Percentiles rank a stretch among this genome's conserved stretches.
These are phyloP conservation scores for Trypanosoma caninum DNA, from an alignment of 208 protist genomes.

Conservation along the genomic window DNA sequence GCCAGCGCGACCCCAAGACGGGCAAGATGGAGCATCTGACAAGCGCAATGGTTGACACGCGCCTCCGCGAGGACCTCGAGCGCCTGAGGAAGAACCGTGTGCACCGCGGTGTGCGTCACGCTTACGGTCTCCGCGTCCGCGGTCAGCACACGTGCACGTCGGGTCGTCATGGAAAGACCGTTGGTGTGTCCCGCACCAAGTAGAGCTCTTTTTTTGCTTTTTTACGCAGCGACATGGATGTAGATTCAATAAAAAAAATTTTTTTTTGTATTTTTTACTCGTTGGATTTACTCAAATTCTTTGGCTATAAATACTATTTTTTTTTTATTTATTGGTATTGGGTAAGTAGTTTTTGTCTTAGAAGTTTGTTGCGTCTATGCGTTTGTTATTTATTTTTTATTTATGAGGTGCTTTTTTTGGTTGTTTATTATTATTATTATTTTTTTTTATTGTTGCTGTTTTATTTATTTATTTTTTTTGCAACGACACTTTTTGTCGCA, in stretches of 20 bases:
- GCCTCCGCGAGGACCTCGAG: slow-evolving; percentile 99
- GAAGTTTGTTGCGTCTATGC: not conserved
- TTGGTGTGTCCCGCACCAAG: slow-evolving; percentile 82
- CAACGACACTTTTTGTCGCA: too few species aligned
- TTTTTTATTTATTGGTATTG: slow-evolving; percentile 7
- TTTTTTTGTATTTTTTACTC: slow-evolving; percentile 5
- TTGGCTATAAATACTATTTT: too few species aligned
- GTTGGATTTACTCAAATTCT: too few species aligned
- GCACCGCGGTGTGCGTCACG: slow-evolving; percentile 99
- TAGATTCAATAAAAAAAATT: too few species aligned
- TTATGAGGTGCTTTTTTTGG: slow-evolving; percentile 5
- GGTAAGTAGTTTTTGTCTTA: not conserved
- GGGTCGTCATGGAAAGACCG: slow-evolving; percentile 95
- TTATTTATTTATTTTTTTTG: not conserved
- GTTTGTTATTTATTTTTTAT: slow-evolving; percentile 10
- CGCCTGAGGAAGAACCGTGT: slow-evolving; percentile 99
- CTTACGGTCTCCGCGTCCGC: slow-evolving; percentile 98
- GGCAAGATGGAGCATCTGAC: slow-evolving; percentile 97
- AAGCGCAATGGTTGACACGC: slow-evolving; percentile 96
- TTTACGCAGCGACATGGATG: too few species aligned
- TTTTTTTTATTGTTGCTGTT: slow-evolving; percentile 1
- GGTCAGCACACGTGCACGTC: slow-evolving; percentile 99
- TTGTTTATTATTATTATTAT: slow-evolving; percentile 12
- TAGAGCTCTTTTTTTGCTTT: slow-evolving; percentile 30
- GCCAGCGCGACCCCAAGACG: slow-evolving; percentile 98